Conservation (phyloP, 345 rosid species). For the Reutealis trisperma region DNA sequence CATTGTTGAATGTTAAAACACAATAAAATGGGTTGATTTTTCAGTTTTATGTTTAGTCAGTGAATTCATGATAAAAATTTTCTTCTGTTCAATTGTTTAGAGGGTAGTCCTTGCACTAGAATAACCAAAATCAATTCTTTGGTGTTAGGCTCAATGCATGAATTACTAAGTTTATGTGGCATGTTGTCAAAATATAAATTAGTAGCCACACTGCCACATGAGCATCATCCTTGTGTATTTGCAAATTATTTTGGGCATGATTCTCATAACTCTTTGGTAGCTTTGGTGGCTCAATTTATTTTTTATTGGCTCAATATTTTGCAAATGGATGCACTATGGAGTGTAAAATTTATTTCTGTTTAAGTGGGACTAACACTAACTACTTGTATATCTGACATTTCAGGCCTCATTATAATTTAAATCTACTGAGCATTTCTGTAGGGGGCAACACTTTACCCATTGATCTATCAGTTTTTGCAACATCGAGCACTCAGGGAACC, state of each 20-base stretch:
- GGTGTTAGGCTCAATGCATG: neutral
- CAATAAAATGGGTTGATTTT: no score
- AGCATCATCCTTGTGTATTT: neutral
- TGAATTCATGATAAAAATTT: no score
- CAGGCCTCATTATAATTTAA: conserved; percentile 98
- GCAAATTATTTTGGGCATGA: neutral
- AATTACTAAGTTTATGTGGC: no score
- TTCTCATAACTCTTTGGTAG: neutral
- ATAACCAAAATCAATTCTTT: neutral
- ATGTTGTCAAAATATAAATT: neutral
- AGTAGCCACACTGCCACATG: neutral
- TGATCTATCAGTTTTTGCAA: conserved; percentile 68
- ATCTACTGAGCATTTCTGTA: conserved; percentile 84
- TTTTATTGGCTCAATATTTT: neutral
- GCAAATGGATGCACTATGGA: neutral
- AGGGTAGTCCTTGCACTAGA: no score
- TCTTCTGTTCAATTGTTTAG: no score
- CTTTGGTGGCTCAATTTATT: neutral
- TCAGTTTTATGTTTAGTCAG: no score
- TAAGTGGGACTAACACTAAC: conserved; percentile 32
- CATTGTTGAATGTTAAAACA: no score
- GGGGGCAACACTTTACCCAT: conserved; percentile 62
- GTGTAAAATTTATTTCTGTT: neutral
- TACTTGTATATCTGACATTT: conserved; percentile 25
- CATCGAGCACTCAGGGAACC: conserved; percentile 76